These are phyloP conservation scores for Colletotrichum theobromicola DNA, from an alignment of 2,329 filamentous ascomycete genomes.

Conservation along the genomic window DNA sequence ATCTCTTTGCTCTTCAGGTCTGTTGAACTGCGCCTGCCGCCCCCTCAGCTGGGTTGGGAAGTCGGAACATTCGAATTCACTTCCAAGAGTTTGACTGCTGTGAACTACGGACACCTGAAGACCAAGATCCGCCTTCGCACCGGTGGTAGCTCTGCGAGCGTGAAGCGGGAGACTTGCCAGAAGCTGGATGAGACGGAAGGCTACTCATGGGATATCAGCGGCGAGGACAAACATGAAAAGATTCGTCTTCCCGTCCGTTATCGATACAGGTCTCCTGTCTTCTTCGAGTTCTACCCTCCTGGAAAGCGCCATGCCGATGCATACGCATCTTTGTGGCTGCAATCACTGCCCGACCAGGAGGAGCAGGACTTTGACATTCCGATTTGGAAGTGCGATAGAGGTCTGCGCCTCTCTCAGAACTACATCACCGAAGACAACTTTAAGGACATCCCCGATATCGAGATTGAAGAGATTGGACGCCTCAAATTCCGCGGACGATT, in stretches of 20 bases:
- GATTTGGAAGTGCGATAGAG: slow-evolving; percentile 83
- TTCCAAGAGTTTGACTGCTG: slow-evolving; percentile 71
- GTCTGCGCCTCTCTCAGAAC: slow-evolving; percentile 82
- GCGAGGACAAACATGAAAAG: slow-evolving; percentile 41
- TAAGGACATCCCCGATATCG: slow-evolving; percentile 71
- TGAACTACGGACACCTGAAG: slow-evolving; percentile 68
- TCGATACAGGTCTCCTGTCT: slow-evolving; percentile 86
- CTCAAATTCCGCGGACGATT: slow-evolving; percentile 82
- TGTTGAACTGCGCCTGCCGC: slow-evolving; percentile 85
- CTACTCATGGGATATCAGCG: slow-evolving; percentile 55
- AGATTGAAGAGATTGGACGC: slow-evolving; percentile 81
- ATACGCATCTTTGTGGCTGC: slow-evolving; percentile 85
- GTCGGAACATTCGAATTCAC: slow-evolving; percentile 93
- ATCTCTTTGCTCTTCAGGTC: slow-evolving; percentile 91
- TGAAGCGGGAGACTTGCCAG: slow-evolving; percentile 68
- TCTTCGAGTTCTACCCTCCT: slow-evolving; percentile 81
- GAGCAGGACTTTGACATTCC: slow-evolving; percentile 82
- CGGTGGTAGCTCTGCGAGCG: slow-evolving; percentile 78
- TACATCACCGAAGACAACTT: slow-evolving; percentile 86
- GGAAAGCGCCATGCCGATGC: slow-evolving; percentile 74
- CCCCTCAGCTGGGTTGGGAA: slow-evolving; percentile 87
- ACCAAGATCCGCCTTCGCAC: slow-evolving; percentile 82
- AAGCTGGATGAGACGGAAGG: slow-evolving; percentile 61
- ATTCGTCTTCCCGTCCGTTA: slow-evolving; percentile 86
- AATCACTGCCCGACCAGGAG: slow-evolving; percentile 83